Evolutionary conservation across 2,329 filamentous ascomycete species (phyloP), one percentile per base, ranked within the genome.

Genomic region (Cytospora piceae): DNA sequence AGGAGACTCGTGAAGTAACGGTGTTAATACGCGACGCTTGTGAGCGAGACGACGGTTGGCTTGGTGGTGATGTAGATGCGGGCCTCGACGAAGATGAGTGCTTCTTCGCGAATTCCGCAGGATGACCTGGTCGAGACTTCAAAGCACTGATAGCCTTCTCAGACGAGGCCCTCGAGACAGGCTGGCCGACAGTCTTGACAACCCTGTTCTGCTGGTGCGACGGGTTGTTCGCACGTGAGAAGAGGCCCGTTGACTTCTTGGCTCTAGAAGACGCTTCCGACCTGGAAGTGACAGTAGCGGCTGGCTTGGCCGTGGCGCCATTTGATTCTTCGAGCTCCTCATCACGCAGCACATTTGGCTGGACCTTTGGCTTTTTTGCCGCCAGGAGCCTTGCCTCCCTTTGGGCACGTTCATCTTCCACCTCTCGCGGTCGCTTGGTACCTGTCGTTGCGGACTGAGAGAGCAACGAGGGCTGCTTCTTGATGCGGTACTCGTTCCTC

Each of bases 401-500:
- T 27, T 64, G 27, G 15, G 27, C 46, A 54, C 68, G 70, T 63
- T 65, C 60, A 32, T 62, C 58, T 29, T 46, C 55, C 31, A 27
- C 56, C 63, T 54, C 55, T 1, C 34, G 58, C 22, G 37, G 60
- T 29, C 60, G 60, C 46, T 63, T 63, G 39, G n/a, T 31, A 15
- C 7, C 49, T 29, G 59, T 14, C 46, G 15, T 42, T 9, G 56
- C 27, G 17, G 49, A 37, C 17, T 39, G 49, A 49, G 55, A 70
- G 56, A 65, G 68, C 59, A 78, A 79, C 57, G 81, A 74, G 63
- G 78, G 67, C 61, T 80, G 76, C 12, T 72, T 71, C 15, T 80
- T 79, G 55, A 81, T 81, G 32, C 81, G 78, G 57, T 82, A 78
- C 59, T 86, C 84, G 58, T 82, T 78, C 7, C 85, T 72, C 85